Base-by-base conservation (phyloP, 768 basidiomycete genomes). In the Rhizopogon vulgaris region DNA sequence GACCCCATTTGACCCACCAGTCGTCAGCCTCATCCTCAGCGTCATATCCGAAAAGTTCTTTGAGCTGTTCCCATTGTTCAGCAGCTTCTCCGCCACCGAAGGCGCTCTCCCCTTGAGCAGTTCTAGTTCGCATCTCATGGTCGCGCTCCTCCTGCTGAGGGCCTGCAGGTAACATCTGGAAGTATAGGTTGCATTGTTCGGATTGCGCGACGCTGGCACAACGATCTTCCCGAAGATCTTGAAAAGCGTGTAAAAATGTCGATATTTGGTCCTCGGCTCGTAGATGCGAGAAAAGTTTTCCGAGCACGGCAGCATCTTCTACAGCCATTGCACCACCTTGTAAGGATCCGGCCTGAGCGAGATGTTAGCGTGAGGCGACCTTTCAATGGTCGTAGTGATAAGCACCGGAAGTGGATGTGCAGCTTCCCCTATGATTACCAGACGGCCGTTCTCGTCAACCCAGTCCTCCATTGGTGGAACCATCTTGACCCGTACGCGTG, bases 1-100 rank as follows among this genome's bases (percentile, higher is more conserved):
- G 52, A 7, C 79, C 79, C 79, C 78, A 81, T 36, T 77, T 78
- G 10, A 76, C 71, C 81, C 81, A 85, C 80, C 81, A 84, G 58
- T 83, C 79, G 36, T 81, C 81, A 22, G 78, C 83, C 45, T 73
- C 70, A 41, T 84, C 82, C 37, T 69, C 72, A 8, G 80, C 73
- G 56, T 80, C 75, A 57, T 82, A 77, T 12, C 68, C 65, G 49
- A 76, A 79, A 53, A 83, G 57, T 22, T 70, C 72, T 49, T 78
- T 67, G 53, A 81, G 73, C 38, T 73, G 71, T 41, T 79, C 79
- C 77, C 82, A 83, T 52, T 79, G 71, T 9, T 53, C 54, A 1
- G 47, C 45, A 7, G 38, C 52, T 18, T 47, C 47, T 1, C 38
- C 38, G 28, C 63, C 64, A 50, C 66, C 68, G 52, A 81, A 70